Evolutionary conservation across 805 yeast species (phyloP).

Genomic region (Sporopachydermia quercuum): DNA sequence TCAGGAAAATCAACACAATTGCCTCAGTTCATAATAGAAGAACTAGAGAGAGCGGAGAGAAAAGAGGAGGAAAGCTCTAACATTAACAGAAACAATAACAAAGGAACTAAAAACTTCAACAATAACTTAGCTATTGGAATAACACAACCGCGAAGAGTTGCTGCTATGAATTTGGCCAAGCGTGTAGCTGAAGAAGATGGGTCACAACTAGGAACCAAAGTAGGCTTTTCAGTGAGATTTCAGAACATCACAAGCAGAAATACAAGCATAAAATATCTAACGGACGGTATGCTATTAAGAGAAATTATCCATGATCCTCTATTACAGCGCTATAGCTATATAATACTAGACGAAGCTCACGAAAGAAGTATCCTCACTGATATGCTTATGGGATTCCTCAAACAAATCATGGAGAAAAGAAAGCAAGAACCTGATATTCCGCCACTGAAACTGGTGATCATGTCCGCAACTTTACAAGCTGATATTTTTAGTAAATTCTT

Average conservation of each 20-base stretch:
- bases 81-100: no score
- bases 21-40: slow-evolving; percentile 72
- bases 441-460: slow-evolving; percentile 60
- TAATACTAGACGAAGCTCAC: slow-evolving; percentile 93
- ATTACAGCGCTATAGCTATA: slow-evolving; percentile 51
- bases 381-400: slow-evolving; percentile 75
- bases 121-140: slow-evolving; percentile 57
- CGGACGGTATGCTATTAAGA: slow-evolving; percentile 95
- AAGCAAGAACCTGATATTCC: slow-evolving; percentile 29
- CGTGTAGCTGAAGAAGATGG: slow-evolving; percentile 89
- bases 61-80: no score
- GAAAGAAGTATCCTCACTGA: slow-evolving; percentile 91
- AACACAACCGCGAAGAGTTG: slow-evolving; percentile 95
- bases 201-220: slow-evolving; percentile 57
- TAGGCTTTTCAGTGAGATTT: slow-evolving; percentile 89
- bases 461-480: slow-evolving; percentile 97
- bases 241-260: slow-evolving; percentile 46
- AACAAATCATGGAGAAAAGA: slow-evolving; percentile 36
- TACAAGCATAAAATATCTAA: slow-evolving; percentile 71
- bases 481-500: slow-evolving; percentile 70
- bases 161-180: slow-evolving; percentile 85
- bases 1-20: slow-evolving; percentile 96
- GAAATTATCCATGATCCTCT: slow-evolving; percentile 68
- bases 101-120: no score
- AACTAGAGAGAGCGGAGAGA: slow-evolving; percentile 25